phyloP scores from a whole-genome alignment of 805 yeast genomes.

The Candida chilensis region DNA sequence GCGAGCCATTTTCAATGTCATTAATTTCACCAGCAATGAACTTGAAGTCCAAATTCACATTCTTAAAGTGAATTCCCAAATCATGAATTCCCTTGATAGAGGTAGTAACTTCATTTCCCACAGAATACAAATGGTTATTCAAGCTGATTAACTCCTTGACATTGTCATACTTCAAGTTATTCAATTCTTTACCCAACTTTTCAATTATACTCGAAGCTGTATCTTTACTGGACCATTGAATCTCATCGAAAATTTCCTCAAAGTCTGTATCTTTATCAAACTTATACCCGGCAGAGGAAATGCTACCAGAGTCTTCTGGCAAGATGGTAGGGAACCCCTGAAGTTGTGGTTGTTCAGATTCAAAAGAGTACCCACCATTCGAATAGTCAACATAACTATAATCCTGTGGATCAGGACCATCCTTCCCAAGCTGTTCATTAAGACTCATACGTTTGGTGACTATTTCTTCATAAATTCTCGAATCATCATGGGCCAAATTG shows the following conservation, averaged over 20 bases:
- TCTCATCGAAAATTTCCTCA: conserved; percentile 67
- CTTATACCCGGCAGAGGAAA: no score
- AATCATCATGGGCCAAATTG: conserved; percentile 1
- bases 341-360: no score
- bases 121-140: conserved; percentile 22
- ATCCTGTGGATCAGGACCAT: no score
- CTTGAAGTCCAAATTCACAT: conserved; percentile 27
- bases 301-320: no score
- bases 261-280: conserved; percentile 30
- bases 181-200: conserved; percentile 50
- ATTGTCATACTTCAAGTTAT: conserved; percentile 52
- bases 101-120: conserved; percentile 19
- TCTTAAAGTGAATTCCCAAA: conserved; percentile 23
- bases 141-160: conserved; percentile 34
- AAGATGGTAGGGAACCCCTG: no score
- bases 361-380: conserved; percentile 1
- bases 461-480: background rate
- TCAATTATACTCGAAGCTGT: conserved; percentile 49
- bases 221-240: conserved; percentile 68
- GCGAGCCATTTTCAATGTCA: conserved; percentile 63
- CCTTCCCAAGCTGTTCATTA: no score
- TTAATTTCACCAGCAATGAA: conserved; percentile 55
- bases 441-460: no score
- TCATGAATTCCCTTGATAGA: conserved; percentile 26
- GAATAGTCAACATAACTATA: no score